Conservation (phyloP, 495 filamentous ascomycete genomes). For the Trypethelium eluteriae region DNA sequence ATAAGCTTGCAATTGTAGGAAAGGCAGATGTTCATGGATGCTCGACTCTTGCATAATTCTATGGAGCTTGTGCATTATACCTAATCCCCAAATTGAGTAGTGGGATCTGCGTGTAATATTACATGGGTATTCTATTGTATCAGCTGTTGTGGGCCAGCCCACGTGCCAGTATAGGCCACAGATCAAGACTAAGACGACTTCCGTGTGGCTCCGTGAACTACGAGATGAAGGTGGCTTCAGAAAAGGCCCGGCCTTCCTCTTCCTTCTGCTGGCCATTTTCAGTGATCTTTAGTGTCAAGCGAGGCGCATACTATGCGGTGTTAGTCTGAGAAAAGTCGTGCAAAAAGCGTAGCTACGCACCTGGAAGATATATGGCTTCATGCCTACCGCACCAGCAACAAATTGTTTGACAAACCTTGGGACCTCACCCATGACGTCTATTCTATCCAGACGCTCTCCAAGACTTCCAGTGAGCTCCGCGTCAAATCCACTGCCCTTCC, state of each 20-base stretch:
- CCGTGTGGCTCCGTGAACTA: slow-evolving; percentile 21
- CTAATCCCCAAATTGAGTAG: background rate
- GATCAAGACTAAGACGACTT: background rate
- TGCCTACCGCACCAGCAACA: slow-evolving; percentile 76
- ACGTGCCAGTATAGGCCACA: background rate
- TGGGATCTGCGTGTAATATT: background rate
- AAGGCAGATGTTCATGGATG: no score
- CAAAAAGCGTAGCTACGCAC: slow-evolving; percentile 39
- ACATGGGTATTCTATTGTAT: background rate
- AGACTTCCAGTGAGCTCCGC: slow-evolving; percentile 63
- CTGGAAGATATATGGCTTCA: slow-evolving; percentile 96
- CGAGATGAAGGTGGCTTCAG: slow-evolving; percentile 89
- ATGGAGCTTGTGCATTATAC: background rate
- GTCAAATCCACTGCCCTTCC: slow-evolving; percentile 72
- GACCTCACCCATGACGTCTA: slow-evolving; percentile 95
- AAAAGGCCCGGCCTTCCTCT: slow-evolving; percentile 71
- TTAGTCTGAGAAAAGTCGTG: background rate
- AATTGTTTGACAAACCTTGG: slow-evolving; percentile 92
- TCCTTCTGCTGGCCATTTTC: slow-evolving; percentile 65
- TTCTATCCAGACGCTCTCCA: slow-evolving; percentile 66
- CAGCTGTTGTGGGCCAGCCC: background rate
- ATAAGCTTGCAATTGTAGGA: no score
- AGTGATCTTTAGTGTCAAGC: slow-evolving; percentile 69
- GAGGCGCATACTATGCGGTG: slow-evolving; percentile 54
- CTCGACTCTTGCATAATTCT: background rate